Percentiles rank a stretch among this genome's conserved stretches.
These are phyloP conservation scores for Solanum medicagineum DNA, from an alignment of 257 asterid species.

Conservation along the genomic window DNA sequence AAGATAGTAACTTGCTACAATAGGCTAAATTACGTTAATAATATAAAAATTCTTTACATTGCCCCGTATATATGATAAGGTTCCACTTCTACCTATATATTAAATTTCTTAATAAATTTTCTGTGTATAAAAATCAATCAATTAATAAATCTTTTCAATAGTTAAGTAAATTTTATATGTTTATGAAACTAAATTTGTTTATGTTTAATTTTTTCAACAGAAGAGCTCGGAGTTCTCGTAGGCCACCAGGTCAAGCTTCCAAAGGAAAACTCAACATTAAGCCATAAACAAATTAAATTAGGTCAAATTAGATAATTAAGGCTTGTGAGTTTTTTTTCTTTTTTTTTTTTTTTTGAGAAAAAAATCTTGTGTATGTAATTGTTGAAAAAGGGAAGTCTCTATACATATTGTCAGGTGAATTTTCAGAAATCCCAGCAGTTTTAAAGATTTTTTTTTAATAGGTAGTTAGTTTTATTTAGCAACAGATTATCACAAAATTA, in stretches of 20 bases:
- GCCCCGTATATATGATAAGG: too few species aligned
- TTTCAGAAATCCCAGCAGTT: neutral
- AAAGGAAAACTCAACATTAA: neutral
- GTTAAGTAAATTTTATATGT: neutral
- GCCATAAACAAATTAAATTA: neutral
- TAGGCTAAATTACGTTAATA: neutral
- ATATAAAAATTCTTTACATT: neutral
- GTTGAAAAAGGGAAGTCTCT: slow-evolving; percentile 10
- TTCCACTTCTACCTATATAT: too few species aligned
- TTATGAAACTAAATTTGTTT: neutral
- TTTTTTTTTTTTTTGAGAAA: neutral
- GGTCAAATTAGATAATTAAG: neutral
- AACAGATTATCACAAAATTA: fast-evolving
- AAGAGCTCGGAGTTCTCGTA: slow-evolving; percentile 50
- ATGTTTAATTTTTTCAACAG: slow-evolving; percentile 18
- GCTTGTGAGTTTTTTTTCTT: neutral
- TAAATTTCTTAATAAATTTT: neutral
- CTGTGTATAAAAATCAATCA: neutral
- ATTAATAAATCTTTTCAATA: neutral
- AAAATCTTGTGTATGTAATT: slow-evolving; percentile 13
- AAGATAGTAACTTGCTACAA: neutral
- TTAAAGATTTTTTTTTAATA: too few species aligned
- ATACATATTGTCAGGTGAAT: slow-evolving; percentile 4
- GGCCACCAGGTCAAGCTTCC: slow-evolving; percentile 62
- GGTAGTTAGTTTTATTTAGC: neutral